Evolutionary conservation across 208 protist genomes (phyloP), one percentile per base, ranked within the genome.

Genomic region (Acanthamoeba pearcei): DNA sequence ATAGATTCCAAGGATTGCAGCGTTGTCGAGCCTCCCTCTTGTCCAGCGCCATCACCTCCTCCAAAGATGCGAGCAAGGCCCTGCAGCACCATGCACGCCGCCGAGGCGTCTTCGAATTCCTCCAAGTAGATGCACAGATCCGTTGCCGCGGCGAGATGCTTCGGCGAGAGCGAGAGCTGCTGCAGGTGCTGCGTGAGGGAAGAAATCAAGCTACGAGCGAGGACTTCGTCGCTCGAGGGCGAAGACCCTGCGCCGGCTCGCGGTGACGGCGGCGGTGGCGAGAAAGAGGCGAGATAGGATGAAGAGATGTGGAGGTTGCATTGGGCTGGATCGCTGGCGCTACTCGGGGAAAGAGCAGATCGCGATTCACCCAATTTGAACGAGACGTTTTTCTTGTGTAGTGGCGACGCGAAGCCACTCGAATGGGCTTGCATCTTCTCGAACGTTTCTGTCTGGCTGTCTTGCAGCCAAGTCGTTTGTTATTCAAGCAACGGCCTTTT

Each of bases 31-130:
- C 80, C 80, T n/a, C 66, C 66, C n/a, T 22, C 12, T 12, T 35
- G n/a, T 15, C 22, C 66, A 35, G 66, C 66, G 0, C n/a, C 70
- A 32, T 80, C 74, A 64, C 51, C 24, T 22, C 27, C 15, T 8
- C 80, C 51, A 42, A 88, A 88, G 27, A 88, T 10, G 53, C 80
- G 80, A 6, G 80, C 53, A 4, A 88, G 80, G n/a, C 51, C 80
- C 51, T 88, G 49, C 27, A 88, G 51, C 27, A 42, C 51, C 15
- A 88, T 10, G 80, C 80, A 64, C 15, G 80, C 80, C 8, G 80
- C 17, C 6, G 74, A n/a, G 80, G 51, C 6, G 32, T 64, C 35
- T 5, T 88, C 51, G 51, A 88, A 88, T 42, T 88, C 80, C n/a
- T 57, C 80, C 24, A 88, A 24, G 3, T 66, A 22, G 42, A 88